Percentiles rank a stretch among this genome's conserved stretches.
Conservation (phyloP, 768 basidiomycete genomes). For the Boletellus sp. region DNA sequence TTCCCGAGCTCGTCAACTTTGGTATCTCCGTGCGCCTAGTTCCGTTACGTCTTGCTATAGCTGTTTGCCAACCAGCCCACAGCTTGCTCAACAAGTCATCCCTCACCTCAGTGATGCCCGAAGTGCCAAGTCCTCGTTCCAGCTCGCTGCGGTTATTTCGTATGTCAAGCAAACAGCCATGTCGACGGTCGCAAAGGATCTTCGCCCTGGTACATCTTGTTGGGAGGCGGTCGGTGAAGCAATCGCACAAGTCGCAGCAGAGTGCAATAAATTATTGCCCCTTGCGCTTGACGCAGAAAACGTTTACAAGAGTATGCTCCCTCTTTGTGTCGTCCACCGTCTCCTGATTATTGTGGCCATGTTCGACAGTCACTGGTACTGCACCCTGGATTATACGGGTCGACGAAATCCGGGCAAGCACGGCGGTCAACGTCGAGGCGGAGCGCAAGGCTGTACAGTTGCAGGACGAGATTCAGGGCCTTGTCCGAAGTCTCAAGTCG, state of each 20-base stretch:
- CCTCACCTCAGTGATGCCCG: constrained; percentile 83
- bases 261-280: constrained; percentile 68
- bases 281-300: constrained; percentile 72
- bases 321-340: background rate
- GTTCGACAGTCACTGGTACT: constrained; percentile 57
- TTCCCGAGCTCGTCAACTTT: constrained; percentile 84
- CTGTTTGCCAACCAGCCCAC: background rate
- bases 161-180: constrained; percentile 72
- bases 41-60: background rate
- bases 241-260: constrained; percentile 65
- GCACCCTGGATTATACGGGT: constrained; percentile 86
- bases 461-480: constrained; percentile 85
- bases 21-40: constrained; percentile 69
- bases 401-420: constrained; percentile 74
- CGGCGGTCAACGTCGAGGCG: constrained; percentile 87
- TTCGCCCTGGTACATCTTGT: constrained; percentile 59
- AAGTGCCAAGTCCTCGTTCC: constrained; percentile 72
- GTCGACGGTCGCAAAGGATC: constrained; percentile 64
- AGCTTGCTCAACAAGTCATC: constrained; percentile 90
- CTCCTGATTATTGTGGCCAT: background rate
- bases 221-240: constrained; percentile 79
- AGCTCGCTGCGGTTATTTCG: constrained; percentile 63
- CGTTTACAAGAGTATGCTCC: constrained; percentile 65
- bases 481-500: constrained; percentile 78
- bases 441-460: constrained; percentile 83